Percentiles rank a stretch among this genome's conserved stretches.
phyloP scores from a whole-genome alignment of 164 flowering plant species.

The Liriodendron chinense region DNA sequence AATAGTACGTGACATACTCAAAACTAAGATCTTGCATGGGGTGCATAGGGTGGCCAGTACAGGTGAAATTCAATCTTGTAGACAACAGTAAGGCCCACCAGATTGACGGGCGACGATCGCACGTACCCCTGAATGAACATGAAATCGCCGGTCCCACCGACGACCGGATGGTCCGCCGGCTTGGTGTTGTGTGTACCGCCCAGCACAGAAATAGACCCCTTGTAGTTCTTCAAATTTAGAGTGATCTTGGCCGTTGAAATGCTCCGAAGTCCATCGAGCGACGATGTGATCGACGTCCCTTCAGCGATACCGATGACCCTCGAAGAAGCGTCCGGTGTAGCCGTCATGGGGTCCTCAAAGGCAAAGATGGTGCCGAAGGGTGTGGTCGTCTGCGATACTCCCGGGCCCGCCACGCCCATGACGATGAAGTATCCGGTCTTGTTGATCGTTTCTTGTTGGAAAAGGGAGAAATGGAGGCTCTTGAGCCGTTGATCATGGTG shows the following conservation, averaged over 20 bases:
- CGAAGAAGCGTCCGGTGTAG: slow-evolving; percentile 23
- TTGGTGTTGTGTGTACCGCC: slow-evolving; percentile 37
- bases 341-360: slow-evolving; percentile 37
- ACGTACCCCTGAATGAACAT: slow-evolving; percentile 48
- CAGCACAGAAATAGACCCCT: slow-evolving; percentile 37
- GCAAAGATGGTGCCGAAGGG: slow-evolving; percentile 43
- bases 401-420: slow-evolving; percentile 36
- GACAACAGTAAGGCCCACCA: slow-evolving; percentile 26
- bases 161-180: slow-evolving; percentile 43
- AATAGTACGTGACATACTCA: too few species aligned
- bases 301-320: slow-evolving; percentile 25
- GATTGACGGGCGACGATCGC: slow-evolving; percentile 37
- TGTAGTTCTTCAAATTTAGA: slow-evolving; percentile 27
- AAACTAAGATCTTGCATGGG: not conserved
- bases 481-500: slow-evolving; percentile 12
- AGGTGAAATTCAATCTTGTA: slow-evolving; percentile 51
- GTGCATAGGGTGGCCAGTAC: slow-evolving; percentile 47
- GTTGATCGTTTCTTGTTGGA: slow-evolving; percentile 46
- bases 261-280: slow-evolving; percentile 35
- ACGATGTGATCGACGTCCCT: slow-evolving; percentile 33
- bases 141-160: slow-evolving; percentile 49
- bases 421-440: slow-evolving; percentile 36
- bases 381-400: slow-evolving; percentile 28
- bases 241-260: slow-evolving; percentile 37
- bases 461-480: slow-evolving; percentile 40